phyloP scores from a whole-genome alignment of 176 grass and related monocot genomes.

The Zizania latifolia region DNA sequence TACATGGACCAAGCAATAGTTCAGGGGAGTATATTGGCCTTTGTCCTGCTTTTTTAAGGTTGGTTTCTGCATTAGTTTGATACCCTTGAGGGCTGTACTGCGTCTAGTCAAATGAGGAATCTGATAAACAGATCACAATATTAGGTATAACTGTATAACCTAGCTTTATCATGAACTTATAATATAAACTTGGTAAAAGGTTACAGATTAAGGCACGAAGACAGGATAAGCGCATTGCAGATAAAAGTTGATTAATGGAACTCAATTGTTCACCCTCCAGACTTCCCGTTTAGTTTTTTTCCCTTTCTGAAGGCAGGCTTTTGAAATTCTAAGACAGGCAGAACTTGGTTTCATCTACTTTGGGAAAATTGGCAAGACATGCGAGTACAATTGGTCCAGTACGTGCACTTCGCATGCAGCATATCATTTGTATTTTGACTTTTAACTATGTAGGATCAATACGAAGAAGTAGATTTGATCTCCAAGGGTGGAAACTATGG shows the following conservation, averaged over 20 bases:
- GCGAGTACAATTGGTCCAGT: neutral
- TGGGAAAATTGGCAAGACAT: neutral
- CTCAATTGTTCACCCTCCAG: neutral
- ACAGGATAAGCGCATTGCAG: neutral
- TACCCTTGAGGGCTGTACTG: neutral
- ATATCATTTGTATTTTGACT: neutral
- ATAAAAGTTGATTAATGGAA: neutral
- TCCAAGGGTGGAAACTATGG: slow-evolving; percentile 79
- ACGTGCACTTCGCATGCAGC: neutral
- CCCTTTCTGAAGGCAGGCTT: neutral
- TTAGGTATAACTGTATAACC: neutral
- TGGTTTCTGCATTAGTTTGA: neutral
- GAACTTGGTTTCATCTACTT: neutral
- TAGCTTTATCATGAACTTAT: neutral
- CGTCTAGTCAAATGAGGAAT: neutral
- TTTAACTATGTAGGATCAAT: slow-evolving; percentile 44
- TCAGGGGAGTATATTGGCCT: neutral
- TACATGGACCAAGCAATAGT: neutral
- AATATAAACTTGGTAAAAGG: neutral
- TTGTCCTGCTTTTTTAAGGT: neutral
- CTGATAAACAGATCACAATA: neutral
- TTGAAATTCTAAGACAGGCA: neutral
- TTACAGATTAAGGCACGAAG: neutral
- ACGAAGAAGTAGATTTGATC: slow-evolving; percentile 61
- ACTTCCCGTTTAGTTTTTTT: neutral